Percentiles rank a stretch among this genome's conserved stretches.
phyloP scores from a whole-genome alignment of 2,329 filamentous ascomycete species.

The Pseudocercospora fuligena region DNA sequence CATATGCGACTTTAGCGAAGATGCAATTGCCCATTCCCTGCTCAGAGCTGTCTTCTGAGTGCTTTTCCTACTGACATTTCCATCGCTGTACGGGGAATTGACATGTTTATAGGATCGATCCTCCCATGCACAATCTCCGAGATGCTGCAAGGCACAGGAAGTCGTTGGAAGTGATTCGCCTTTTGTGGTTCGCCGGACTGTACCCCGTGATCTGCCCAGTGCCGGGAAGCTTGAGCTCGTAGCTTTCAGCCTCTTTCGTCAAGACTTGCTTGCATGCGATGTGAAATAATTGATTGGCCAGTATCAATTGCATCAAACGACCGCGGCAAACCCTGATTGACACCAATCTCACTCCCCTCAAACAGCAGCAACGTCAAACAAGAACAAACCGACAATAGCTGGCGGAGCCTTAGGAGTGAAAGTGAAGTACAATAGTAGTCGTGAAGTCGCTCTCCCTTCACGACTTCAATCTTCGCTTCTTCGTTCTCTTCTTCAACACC shows the following conservation, averaged over 20 bases:
- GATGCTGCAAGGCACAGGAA: conserved; percentile 5
- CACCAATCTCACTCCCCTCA: conserved; percentile 10
- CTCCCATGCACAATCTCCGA: neutral
- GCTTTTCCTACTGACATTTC: neutral
- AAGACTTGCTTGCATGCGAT: neutral
- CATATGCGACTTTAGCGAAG: neutral
- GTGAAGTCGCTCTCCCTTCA: neutral
- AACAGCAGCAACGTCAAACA: conserved; percentile 7
- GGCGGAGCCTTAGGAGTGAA: neutral
- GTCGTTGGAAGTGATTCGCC: neutral
- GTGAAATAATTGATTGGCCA: neutral
- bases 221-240: conserved; percentile 6
- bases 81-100: neutral
- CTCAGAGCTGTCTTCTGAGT: neutral
- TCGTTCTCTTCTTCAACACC: neutral
- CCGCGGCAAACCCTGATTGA: conserved; percentile 12
- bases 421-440: conserved; percentile 7
- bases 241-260: conserved; percentile 4
- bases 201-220: neutral
- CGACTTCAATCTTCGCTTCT: neutral
- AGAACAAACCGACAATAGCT: conserved; percentile 8
- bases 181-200: neutral
- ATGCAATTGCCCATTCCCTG: neutral
- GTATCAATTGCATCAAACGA: neutral
- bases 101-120: neutral